Evolutionary conservation across 192 early-diverging fungal genomes (phyloP).

Genomic region (Coemansia sp.): DNA sequence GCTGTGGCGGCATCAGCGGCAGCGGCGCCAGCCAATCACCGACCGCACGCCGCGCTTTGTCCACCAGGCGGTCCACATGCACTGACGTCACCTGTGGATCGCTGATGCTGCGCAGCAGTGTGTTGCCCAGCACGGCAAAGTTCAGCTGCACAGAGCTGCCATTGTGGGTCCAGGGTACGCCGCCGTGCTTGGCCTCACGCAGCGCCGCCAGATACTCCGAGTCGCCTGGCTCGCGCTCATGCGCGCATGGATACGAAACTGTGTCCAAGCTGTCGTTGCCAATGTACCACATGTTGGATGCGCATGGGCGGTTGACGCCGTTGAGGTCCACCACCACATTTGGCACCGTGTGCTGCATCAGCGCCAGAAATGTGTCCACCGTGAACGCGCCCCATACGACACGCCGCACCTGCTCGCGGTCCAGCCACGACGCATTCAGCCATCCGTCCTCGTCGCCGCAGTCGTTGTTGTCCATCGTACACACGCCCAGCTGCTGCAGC

Average conservation of each 20-base stretch:
- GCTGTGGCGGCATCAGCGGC: conserved; percentile 24
- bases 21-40: conserved; percentile 31
- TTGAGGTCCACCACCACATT: conserved; percentile 42
- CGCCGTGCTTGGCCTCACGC: conserved; percentile 23
- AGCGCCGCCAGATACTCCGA: conserved; percentile 25
- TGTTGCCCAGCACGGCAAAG: conserved; percentile 47
- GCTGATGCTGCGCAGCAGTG: conserved; percentile 32
- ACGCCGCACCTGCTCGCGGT: conserved; percentile 48
- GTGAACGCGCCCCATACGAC: conserved; percentile 47
- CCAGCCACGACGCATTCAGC: conserved; percentile 46
- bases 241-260: not conserved
- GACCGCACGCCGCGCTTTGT: conserved; percentile 23
- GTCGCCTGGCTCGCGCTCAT: conserved; percentile 23
- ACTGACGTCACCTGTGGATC: conserved; percentile 34
- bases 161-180: conserved; percentile 38
- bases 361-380: conserved; percentile 41
- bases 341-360: conserved; percentile 46
- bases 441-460: conserved; percentile 37
- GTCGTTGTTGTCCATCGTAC: conserved; percentile 40
- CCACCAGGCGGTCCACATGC: conserved; percentile 32
- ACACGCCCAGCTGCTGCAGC: conserved; percentile 47
- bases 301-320: conserved; percentile 50
- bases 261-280: conserved; percentile 45
- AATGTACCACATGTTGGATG: conserved; percentile 45
- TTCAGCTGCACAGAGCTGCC: conserved; percentile 44